These are phyloP conservation scores for Mucor indicus DNA, from an alignment of 371 early-diverging fungal genomes.

Conservation along the genomic window DNA sequence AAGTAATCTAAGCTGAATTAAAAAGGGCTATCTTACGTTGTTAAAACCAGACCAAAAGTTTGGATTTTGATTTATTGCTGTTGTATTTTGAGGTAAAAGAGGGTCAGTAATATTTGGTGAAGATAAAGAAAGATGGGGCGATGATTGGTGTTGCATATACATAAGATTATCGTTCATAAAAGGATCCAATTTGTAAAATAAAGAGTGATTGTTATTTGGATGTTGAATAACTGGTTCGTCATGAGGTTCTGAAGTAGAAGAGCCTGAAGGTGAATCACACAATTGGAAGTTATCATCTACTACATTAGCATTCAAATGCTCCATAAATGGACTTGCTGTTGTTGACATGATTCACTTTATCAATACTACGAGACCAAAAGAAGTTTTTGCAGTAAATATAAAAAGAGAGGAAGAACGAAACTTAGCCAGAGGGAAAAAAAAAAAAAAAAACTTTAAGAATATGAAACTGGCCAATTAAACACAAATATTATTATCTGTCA, in stretches of 20 bases:
- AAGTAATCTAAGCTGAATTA: too few relatives aligned
- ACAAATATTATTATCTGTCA: too few relatives aligned
- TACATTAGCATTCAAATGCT: too few relatives aligned
- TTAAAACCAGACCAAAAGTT: constrained; percentile 46
- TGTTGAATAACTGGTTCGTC: constrained; percentile 22
- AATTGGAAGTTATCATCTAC: constrained; percentile 10
- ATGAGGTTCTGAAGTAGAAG: constrained; percentile 29
- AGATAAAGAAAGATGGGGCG: constrained; percentile 4
- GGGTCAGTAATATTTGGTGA: constrained; percentile 9
- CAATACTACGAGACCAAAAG: too few relatives aligned
- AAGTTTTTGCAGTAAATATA: too few relatives aligned
- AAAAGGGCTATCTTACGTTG: constrained; percentile 24
- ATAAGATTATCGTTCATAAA: constrained; percentile 33
- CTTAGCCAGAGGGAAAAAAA: too few relatives aligned
- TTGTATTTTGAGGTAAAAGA: constrained; percentile 18
- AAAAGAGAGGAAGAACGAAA: too few relatives aligned
- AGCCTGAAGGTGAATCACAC: constrained; percentile 32
- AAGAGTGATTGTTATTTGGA: constrained; percentile 34
- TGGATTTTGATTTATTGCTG: constrained; percentile 19
- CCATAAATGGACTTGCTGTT: too few relatives aligned
- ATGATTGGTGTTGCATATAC: constrained; percentile 28
- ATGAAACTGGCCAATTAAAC: too few relatives aligned
- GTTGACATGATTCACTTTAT: too few relatives aligned
- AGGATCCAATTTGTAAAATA: constrained; percentile 39
- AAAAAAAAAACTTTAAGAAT: too few relatives aligned